A percentile compares a stretch with the other conserved stretches of the same genome.
Conservation (phyloP, 208 protist genomes). For the Leishmania tarentolae region DNA sequence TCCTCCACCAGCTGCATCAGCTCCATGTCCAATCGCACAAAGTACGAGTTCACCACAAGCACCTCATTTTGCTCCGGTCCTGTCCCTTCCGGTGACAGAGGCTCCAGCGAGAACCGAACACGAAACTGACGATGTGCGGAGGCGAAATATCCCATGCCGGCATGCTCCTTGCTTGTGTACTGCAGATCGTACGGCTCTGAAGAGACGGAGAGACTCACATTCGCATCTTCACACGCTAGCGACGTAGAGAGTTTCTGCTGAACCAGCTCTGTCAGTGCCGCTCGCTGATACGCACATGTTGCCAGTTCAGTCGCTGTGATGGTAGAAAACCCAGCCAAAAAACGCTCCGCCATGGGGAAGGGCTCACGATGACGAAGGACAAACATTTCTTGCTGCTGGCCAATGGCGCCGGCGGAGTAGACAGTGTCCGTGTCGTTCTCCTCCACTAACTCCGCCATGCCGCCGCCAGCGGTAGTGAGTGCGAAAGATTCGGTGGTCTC, state of each 20-base stretch:
- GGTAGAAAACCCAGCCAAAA: slow-evolving; percentile 39
- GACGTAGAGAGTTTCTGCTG: slow-evolving; percentile 26
- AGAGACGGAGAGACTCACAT: slow-evolving; percentile 49
- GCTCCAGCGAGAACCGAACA: slow-evolving; percentile 40
- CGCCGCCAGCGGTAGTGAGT: not conserved
- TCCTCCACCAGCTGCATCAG: slow-evolving; percentile 64
- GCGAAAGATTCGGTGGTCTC: not conserved
- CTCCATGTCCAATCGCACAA: slow-evolving; percentile 58
- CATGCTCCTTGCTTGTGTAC: slow-evolving; percentile 34
- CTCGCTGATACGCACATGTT: slow-evolving; percentile 22
- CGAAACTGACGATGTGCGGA: slow-evolving; percentile 60
- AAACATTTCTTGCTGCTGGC: slow-evolving; percentile 61
- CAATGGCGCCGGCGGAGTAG: slow-evolving; percentile 60
- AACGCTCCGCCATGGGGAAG: slow-evolving; percentile 51
- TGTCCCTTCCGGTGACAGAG: slow-evolving; percentile 4
- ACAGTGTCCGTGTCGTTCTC: slow-evolving; percentile 31
- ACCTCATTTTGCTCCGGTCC: slow-evolving; percentile 26
- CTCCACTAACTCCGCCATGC: not conserved
- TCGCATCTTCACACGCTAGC: slow-evolving; percentile 49
- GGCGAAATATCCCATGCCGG: slow-evolving; percentile 51
- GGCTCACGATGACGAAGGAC: slow-evolving; percentile 41
- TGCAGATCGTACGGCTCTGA: slow-evolving; percentile 59
- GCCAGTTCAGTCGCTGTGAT: slow-evolving; percentile 24
- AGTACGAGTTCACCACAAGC: slow-evolving; percentile 73
- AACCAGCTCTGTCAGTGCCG: slow-evolving; percentile 29